A percentile compares a stretch with the other conserved stretches of the same genome.
phyloP scores from a whole-genome alignment of 176 grass and related monocot species.

The Oryza australiensis region DNA sequence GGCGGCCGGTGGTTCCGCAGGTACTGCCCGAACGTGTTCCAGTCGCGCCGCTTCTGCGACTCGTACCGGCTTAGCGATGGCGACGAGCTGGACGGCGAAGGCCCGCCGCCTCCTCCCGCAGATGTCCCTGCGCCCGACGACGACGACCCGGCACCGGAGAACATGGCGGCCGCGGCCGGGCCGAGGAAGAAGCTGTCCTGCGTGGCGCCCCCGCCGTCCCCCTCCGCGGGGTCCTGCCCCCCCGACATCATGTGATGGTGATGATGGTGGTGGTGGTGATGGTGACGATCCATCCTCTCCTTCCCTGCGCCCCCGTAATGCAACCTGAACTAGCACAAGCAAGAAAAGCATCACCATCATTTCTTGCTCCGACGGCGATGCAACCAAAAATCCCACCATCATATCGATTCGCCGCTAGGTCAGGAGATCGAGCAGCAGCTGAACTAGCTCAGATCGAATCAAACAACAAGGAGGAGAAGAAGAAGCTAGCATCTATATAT shows the following conservation, averaged over 20 bases:
- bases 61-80: constrained; percentile 75
- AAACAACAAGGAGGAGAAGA: constrained; percentile 10
- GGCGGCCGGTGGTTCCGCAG: constrained; percentile 88
- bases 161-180: constrained; percentile 45
- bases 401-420: constrained; percentile 15
- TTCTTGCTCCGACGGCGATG: constrained; percentile 45
- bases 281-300: constrained; percentile 42
- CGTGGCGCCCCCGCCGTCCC: constrained; percentile 29
- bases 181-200: constrained; percentile 61
- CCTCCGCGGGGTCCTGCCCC: constrained; percentile 38
- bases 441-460: neutral
- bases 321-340: neutral
- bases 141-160: constrained; percentile 38
- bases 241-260: constrained; percentile 67
- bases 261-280: constrained; percentile 42
- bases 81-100: constrained; percentile 50
- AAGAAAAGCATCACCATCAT: constrained; percentile 32
- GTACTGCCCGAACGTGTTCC: constrained; percentile 95
- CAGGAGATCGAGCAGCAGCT: constrained; percentile 7
- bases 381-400: neutral
- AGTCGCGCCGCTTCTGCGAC: constrained; percentile 88
- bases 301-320: neutral
- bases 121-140: constrained; percentile 38
- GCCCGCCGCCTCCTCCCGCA: neutral
- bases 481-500: neutral